These are phyloP conservation scores for Platismatia glauca DNA, from an alignment of 495 filamentous ascomycete genomes.

Conservation along the genomic window DNA sequence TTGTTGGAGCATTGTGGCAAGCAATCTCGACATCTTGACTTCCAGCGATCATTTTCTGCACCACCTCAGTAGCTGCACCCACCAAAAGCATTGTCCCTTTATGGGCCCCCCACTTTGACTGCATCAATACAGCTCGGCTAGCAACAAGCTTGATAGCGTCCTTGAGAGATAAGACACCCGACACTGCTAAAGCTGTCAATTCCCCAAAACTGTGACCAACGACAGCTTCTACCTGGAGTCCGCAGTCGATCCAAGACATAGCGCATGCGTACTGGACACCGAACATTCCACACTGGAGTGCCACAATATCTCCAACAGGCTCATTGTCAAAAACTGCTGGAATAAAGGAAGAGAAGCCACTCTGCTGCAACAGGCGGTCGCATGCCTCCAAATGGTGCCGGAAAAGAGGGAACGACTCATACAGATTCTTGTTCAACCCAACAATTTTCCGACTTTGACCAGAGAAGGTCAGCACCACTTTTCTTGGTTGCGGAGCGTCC, in stretches of 20 bases:
- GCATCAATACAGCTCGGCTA: slow-evolving; percentile 38
- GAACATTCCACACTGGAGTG: slow-evolving; percentile 45
- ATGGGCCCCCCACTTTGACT: slow-evolving; percentile 38
- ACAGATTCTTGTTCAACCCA: slow-evolving; percentile 25
- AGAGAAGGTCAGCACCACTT: slow-evolving; percentile 28
- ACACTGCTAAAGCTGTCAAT: slow-evolving; percentile 58
- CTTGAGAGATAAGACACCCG: slow-evolving; percentile 29
- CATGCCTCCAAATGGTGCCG: slow-evolving; percentile 28
- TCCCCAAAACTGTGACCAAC: slow-evolving; percentile 69
- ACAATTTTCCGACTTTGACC: slow-evolving; percentile 27
- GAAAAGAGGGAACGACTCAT: slow-evolving; percentile 25
- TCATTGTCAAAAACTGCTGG: slow-evolving; percentile 41
- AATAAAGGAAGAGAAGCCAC: slow-evolving; percentile 25
- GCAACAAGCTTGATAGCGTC: slow-evolving; percentile 37
- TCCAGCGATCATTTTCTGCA: slow-evolving; percentile 1
- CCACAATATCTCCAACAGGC: slow-evolving; percentile 32
- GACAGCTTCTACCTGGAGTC: slow-evolving; percentile 55
- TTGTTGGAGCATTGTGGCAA: slow-evolving; percentile 32
- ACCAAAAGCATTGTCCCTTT: slow-evolving; percentile 40
- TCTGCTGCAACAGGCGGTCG: background rate
- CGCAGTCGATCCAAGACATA: slow-evolving; percentile 49
- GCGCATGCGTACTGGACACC: slow-evolving; percentile 47
- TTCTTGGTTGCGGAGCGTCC: slow-evolving; percentile 11
- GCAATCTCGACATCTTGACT: slow-evolving; percentile 28
- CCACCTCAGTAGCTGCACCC: slow-evolving; percentile 5